Base-by-base conservation (phyloP, 192 early-diverging fungal genomes). In the Coemansia pectinata region DNA sequence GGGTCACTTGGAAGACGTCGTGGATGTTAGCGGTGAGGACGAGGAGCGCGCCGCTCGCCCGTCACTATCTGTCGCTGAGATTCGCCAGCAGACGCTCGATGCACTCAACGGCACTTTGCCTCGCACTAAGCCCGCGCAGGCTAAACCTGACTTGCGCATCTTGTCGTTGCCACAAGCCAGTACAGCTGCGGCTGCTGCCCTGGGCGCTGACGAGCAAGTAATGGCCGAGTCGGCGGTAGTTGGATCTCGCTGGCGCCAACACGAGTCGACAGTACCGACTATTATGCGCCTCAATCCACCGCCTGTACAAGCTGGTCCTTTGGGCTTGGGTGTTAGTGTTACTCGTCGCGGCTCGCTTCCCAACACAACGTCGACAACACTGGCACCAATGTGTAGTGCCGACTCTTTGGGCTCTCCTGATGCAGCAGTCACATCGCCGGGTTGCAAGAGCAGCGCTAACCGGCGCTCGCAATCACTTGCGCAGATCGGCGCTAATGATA, bases 51-150 rank as follows among this genome's bases (percentile, higher is more conserved):
- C 73, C 5, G 57, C 40, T 12, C 78, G 69, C 11, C 33, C 60
- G 31, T 70, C 78, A 5, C 63, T 76, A 25, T 76, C 78, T 0
- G 73, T 81, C 14, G 66, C 73, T 1, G 73, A 75, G 55, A 62
- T 81, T 14, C 73, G 78, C 47, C 78, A 81, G 78, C 78, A 81
- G 63, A 81, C 78, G 3, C 66, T 81, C 1, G 78, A 81, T 53
- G 73, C 78, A 21, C 70, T 81, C 0, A 81, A 81, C 38, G 78
- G 78, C 23, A 72, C 78, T n/a, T 7, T 69, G 27, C 65, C 66
- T 3, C 47, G 58, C 9, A n/a, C 25, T 5, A 14, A 58, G 33
- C 55, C 38, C 10, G 19, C 60, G 17, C 25, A 42, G 7, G 2
- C 29, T 5, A 33, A 63, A 11, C 25, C 52, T 4, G 52, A 25